phyloP scores from a whole-genome alignment of 345 rosid genomes.

The Geranium rotundifolium region DNA sequence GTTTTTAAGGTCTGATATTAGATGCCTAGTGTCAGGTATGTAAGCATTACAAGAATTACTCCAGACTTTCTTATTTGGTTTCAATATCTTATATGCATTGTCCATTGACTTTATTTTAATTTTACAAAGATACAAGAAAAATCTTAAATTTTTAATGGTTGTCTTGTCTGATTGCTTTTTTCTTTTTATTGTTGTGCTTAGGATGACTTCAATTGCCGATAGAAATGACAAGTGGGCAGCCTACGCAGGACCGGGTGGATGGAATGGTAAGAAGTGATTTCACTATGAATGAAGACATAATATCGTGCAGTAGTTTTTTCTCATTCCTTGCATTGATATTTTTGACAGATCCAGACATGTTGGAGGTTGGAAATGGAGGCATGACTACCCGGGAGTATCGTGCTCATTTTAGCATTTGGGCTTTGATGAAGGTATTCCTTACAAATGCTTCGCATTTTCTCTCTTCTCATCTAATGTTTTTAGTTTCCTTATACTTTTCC shows the following conservation, averaged over 20 bases:
- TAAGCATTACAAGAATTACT: too few relatives aligned
- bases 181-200: constrained; percentile 14
- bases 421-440: constrained; percentile 73
- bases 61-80: too few relatives aligned
- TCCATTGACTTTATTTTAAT: neutral
- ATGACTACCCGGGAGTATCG: constrained; percentile 82
- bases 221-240: constrained; percentile 90
- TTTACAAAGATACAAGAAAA: too few relatives aligned
- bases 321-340: constrained; percentile 2
- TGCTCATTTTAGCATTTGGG: constrained; percentile 96
- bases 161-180: neutral
- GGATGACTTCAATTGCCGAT: constrained; percentile 94
- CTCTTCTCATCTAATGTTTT: neutral
- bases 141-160: neutral
- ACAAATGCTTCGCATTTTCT: constrained; percentile 3
- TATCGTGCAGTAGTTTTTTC: neutral
- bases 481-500: neutral
- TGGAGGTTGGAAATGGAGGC: constrained; percentile 98
- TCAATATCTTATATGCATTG: too few relatives aligned
- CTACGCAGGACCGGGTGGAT: constrained; percentile 98
- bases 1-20: too few relatives aligned
- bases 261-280: constrained; percentile 64
- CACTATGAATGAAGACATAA: too few relatives aligned
- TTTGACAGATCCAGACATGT: constrained; percentile 84
- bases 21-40: too few relatives aligned